phyloP scores from a whole-genome alignment of 2,329 filamentous ascomycete genomes.

The Incumbomyces delicatus region DNA sequence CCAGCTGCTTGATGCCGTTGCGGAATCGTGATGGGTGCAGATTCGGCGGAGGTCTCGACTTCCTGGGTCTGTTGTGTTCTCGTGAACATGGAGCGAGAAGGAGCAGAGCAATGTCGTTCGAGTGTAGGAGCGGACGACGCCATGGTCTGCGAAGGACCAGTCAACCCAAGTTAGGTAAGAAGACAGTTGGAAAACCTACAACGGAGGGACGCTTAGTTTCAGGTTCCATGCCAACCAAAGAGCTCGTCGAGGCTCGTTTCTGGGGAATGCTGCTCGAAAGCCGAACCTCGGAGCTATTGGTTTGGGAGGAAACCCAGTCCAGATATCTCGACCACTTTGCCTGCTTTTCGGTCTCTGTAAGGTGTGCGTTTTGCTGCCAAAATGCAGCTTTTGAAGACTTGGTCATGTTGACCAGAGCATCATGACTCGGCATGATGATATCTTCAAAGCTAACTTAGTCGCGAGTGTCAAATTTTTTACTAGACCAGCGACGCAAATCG shows the following conservation, averaged over 20 bases:
- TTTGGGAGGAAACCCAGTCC: constrained; percentile 10
- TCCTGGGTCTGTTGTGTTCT: constrained; percentile 3
- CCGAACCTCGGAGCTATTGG: constrained; percentile 4
- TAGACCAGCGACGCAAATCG: background rate
- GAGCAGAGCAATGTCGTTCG: constrained; percentile 19
- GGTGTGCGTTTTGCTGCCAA: constrained; percentile 15
- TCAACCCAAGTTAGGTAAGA: constrained; percentile 18
- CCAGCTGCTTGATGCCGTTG: constrained; percentile 10
- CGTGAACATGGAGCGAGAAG: constrained; percentile 6
- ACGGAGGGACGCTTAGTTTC: constrained; percentile 27
- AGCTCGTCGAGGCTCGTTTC: constrained; percentile 15
- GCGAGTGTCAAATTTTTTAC: background rate
- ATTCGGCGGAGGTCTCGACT: constrained; percentile 24
- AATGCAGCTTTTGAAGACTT: constrained; percentile 15
- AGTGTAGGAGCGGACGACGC: constrained; percentile 15
- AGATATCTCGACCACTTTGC: constrained; percentile 12
- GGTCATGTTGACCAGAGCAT: constrained; percentile 12
- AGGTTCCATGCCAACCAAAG: constrained; percentile 30
- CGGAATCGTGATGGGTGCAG: constrained; percentile 21
- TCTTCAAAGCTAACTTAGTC: background rate
- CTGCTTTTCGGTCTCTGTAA: constrained; percentile 14
- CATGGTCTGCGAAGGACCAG: constrained; percentile 13
- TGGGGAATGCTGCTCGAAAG: constrained; percentile 11
- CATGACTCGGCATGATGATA: constrained; percentile 8
- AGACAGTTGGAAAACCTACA: constrained; percentile 18